These are phyloP conservation scores for Cercospora nicotianae DNA, from an alignment of 2,329 filamentous ascomycete species.

Conservation along the genomic window DNA sequence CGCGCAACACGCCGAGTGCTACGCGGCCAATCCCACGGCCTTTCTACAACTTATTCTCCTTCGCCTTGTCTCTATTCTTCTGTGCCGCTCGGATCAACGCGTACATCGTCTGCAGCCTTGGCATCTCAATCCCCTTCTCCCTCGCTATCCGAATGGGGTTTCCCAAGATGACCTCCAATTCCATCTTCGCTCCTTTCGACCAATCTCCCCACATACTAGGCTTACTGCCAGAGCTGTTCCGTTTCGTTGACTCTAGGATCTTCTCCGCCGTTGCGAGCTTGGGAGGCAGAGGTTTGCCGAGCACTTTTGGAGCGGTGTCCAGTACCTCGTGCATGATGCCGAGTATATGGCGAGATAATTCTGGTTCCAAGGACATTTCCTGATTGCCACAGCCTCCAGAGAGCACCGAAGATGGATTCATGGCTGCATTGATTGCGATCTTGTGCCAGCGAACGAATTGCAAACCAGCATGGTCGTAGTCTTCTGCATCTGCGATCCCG, in stretches of 20 bases:
- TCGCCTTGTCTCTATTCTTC: slow-evolving; percentile 49
- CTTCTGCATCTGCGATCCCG: slow-evolving; percentile 64
- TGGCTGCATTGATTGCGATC: slow-evolving; percentile 72
- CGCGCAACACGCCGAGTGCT: neutral
- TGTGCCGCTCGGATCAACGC: slow-evolving; percentile 65
- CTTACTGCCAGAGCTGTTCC: slow-evolving; percentile 61
- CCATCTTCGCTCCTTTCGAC: slow-evolving; percentile 65
- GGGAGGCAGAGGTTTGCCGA: slow-evolving; percentile 61
- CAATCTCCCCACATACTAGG: slow-evolving; percentile 68
- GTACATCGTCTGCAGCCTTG: slow-evolving; percentile 66
- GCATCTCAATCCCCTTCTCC: slow-evolving; percentile 63
- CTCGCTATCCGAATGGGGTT: slow-evolving; percentile 68
- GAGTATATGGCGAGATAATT: slow-evolving; percentile 61
- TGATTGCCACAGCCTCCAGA: slow-evolving; percentile 65
- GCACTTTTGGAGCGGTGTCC: slow-evolving; percentile 60
- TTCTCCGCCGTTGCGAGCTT: slow-evolving; percentile 63
- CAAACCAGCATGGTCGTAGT: slow-evolving; percentile 64
- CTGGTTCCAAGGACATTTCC: slow-evolving; percentile 64
- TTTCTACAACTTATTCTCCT: slow-evolving; percentile 29
- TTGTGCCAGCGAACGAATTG: slow-evolving; percentile 75
- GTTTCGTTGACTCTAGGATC: slow-evolving; percentile 63
- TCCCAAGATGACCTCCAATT: slow-evolving; percentile 71
- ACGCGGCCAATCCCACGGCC: neutral
- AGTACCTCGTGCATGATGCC: slow-evolving; percentile 72
- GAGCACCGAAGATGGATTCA: slow-evolving; percentile 71